Percentiles rank a stretch among this genome's conserved stretches.
Conservation (phyloP, 139 green algal genomes). For the Haematococcus sp. region DNA sequence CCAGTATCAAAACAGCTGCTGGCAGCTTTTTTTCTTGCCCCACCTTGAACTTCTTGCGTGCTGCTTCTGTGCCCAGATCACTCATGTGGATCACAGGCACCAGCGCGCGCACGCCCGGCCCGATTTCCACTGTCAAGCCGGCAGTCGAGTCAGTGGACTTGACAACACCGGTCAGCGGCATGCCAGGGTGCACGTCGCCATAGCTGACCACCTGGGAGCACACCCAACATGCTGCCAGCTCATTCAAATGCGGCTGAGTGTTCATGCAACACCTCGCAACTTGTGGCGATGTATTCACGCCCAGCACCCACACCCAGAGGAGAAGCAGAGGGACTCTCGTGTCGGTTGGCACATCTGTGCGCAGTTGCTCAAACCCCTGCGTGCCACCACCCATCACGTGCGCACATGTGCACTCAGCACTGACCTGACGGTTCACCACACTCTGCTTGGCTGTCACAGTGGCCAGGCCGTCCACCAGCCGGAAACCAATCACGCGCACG, state of each 20-base stretch:
- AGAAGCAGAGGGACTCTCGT: too few relatives aligned
- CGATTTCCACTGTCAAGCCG: conserved; percentile 22
- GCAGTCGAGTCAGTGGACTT: conserved; percentile 15
- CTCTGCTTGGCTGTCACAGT: conserved; percentile 57
- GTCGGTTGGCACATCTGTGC: too few relatives aligned
- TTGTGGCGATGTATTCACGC: too few relatives aligned
- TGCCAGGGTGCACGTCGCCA: conserved; percentile 30
- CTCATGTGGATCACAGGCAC: conserved; percentile 50
- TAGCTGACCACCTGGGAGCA: conserved; percentile 26
- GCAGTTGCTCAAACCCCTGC: too few relatives aligned
- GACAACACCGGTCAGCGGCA: conserved; percentile 23
- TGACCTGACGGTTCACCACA: conserved; percentile 52
- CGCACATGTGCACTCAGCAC: too few relatives aligned
- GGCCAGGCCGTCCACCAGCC: conserved; percentile 82
- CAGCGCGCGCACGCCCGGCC: conserved; percentile 16
- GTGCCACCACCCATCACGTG: too few relatives aligned
- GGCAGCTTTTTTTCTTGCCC: too few relatives aligned
- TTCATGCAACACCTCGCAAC: too few relatives aligned
- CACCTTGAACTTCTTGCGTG: conserved; percentile 41
- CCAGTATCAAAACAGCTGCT: background rate
- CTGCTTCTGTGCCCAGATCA: conserved; percentile 31
- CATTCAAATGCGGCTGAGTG: too few relatives aligned
- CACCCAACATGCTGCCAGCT: too few relatives aligned
- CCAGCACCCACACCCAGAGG: too few relatives aligned
- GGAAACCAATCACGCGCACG: conserved; percentile 73